These are phyloP conservation scores for Dictyostelium citrinum DNA, from an alignment of 78 protist species.

Conservation along the genomic window DNA sequence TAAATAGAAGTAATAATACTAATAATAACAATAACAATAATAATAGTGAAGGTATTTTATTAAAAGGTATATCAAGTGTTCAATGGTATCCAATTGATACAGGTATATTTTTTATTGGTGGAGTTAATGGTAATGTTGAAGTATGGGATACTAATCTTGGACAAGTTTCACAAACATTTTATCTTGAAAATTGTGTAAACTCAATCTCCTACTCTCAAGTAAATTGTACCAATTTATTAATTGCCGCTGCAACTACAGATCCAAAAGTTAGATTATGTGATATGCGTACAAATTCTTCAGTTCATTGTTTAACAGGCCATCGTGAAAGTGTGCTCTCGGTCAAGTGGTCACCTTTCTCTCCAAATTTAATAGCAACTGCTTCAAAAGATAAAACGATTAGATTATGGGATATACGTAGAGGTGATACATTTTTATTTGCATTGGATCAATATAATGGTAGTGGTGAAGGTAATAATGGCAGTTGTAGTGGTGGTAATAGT, in stretches of 20 bases:
- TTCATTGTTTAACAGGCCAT: constrained; percentile 71
- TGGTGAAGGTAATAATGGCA: not conserved
- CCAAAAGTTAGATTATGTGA: constrained; percentile 63
- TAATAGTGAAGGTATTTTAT: not conserved
- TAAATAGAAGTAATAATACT: not conserved
- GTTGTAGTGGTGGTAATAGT: too few relatives aligned
- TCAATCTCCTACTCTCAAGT: constrained; percentile 11
- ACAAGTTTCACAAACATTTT: constrained; percentile 1
- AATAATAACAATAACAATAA: not conserved
- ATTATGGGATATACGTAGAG: constrained; percentile 66
- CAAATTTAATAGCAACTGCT: constrained; percentile 41
- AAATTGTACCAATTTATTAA: not conserved
- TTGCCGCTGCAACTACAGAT: constrained; percentile 53
- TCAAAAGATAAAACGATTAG: constrained; percentile 61
- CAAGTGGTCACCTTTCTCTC: constrained; percentile 39
- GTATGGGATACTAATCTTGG: constrained; percentile 67
- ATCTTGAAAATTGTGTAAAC: constrained; percentile 37
- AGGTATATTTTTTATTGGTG: constrained; percentile 59
- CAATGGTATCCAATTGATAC: constrained; percentile 76
- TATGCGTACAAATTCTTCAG: constrained; percentile 9
- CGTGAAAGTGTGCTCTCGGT: constrained; percentile 18
- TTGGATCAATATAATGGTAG: constrained; percentile 46
- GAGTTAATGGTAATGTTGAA: constrained; percentile 45
- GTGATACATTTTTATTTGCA: constrained; percentile 52
- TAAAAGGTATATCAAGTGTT: not conserved